Evolutionary conservation across 352 stramenopile genomes (phyloP).

Genomic region (Globisporangium takayamanum): DNA sequence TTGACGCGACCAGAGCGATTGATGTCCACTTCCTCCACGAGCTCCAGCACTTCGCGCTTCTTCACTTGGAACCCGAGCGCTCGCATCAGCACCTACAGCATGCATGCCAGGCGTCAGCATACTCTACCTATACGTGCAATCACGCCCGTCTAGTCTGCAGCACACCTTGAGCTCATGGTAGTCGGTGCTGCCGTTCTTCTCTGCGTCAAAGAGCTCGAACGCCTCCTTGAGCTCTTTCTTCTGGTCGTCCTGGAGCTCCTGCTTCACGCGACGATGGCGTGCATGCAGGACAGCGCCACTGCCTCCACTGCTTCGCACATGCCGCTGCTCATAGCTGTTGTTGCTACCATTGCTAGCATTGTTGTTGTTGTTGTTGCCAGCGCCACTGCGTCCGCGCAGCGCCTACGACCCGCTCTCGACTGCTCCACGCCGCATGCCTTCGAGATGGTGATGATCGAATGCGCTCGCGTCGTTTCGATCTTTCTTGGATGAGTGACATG

Average conservation of each 20-base stretch:
- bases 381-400: slow-evolving; percentile 1
- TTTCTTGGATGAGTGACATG: slow-evolving; percentile 6
- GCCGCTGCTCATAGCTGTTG: slow-evolving; percentile 1
- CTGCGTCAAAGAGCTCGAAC: slow-evolving; percentile 92
- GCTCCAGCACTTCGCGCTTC: slow-evolving; percentile 83
- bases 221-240: slow-evolving; percentile 90
- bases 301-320: background rate
- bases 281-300: slow-evolving; percentile 1
- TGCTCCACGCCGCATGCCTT: slow-evolving; percentile 7
- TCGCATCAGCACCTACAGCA: slow-evolving; percentile 73
- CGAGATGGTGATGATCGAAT: background rate
- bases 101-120: background rate
- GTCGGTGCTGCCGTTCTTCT: slow-evolving; percentile 88
- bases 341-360: background rate
- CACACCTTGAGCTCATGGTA: slow-evolving; percentile 91
- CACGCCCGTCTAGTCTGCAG: background rate
- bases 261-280: slow-evolving; percentile 38
- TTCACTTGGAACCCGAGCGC: slow-evolving; percentile 90
- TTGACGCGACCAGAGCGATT: slow-evolving; percentile 78
- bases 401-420: background rate
- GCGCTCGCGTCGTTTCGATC: background rate
- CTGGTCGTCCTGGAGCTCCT: slow-evolving; percentile 77
- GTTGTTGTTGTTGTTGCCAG: background rate
- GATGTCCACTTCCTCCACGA: slow-evolving; percentile 89
- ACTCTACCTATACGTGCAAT: background rate